These are phyloP conservation scores for Aureobasidium pullulans DNA, from an alignment of 2,329 filamentous ascomycete genomes.

Conservation along the genomic window DNA sequence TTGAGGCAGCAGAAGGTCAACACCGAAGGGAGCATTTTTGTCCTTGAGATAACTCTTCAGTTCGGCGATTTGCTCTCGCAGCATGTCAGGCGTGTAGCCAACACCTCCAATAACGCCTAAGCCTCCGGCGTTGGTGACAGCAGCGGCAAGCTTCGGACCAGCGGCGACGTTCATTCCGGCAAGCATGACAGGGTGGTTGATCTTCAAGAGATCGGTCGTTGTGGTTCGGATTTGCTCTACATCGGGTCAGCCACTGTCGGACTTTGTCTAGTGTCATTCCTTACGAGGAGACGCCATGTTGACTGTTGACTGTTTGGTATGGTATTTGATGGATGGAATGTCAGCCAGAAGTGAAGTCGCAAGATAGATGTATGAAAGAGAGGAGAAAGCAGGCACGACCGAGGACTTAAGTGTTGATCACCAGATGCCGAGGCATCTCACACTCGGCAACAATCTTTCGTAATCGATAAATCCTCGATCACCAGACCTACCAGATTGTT, in stretches of 20 bases:
- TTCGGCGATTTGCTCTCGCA: constrained; percentile 88
- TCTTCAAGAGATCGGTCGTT: constrained; percentile 92
- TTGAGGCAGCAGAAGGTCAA: constrained; percentile 88
- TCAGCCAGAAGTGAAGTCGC: background rate
- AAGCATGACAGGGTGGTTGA: constrained; percentile 91
- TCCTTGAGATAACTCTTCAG: constrained; percentile 80
- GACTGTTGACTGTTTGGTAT: background rate
- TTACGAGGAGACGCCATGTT: constrained; percentile 74
- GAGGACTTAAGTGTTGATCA: constrained; percentile 9
- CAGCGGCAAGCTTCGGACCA: constrained; percentile 89
- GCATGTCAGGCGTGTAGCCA: constrained; percentile 95
- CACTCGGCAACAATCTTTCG: background rate
- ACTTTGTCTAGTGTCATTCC: constrained; percentile 31
- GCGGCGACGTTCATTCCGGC: constrained; percentile 99
- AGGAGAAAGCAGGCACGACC: constrained; percentile 4
- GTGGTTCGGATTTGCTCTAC: constrained; percentile 83
- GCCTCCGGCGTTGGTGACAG: constrained; percentile 93
- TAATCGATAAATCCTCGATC: background rate
- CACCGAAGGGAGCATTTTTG: constrained; percentile 92
- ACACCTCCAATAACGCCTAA: constrained; percentile 94
- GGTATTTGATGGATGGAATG: constrained; percentile 12
- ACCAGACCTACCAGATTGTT: background rate
- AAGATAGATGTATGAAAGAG: background rate
- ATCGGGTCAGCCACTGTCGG: constrained; percentile 22
- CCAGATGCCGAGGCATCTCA: constrained; percentile 7